Base-by-base conservation (phyloP, 1,284 basidiomycete species). In the Malassezia obtusa region DNA sequence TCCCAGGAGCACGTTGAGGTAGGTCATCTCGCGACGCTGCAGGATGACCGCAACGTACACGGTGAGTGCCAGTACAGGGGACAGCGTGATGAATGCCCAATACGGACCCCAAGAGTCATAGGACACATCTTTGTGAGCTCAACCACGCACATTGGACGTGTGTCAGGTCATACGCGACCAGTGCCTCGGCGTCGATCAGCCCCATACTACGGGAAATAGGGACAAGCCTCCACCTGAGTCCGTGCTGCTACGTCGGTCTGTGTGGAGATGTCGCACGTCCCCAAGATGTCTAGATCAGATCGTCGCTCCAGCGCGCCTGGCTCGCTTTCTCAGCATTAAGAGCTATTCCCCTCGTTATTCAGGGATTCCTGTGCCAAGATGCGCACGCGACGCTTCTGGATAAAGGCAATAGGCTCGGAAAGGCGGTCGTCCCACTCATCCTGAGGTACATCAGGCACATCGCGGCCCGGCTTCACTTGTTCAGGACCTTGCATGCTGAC, bases 1-100 rank as follows among this genome's bases (percentile, higher is more conserved):
- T 10, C 87, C 87, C 1, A 80, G 78, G 82, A 87, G 86, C 81
- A 88, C 89, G 48, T 83, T 80, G 62, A 88, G 79, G 64, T 89
- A 80, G 12, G 84, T 77, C 37, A 85, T 78, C 71, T 89, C 87
- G 21, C 87, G 81, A 1, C 85, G 85, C 60, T 84, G 82, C 3
- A 87, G 79, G 6, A 82, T 80, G 21, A 89, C 77, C 3, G 80
- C 83, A 9, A 84, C 83, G 74, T 89, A 89, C 6, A 85, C 84
- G 53, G 63, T 65, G 1, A 73, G 53, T 0, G 68, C 50, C 30
- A 73, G 67, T 47, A 70, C 65, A 33, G 71, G 71, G 3, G 64
- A 58, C 22, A 73, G 62, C 12, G 68, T 73, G 31, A 68, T 57
- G 2, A 73, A 59, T 3, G 69, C 62, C 28, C 69, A 53, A 4